phyloP scores from a whole-genome alignment of 2,329 filamentous ascomycete species.

The Sporothrix sp. region DNA sequence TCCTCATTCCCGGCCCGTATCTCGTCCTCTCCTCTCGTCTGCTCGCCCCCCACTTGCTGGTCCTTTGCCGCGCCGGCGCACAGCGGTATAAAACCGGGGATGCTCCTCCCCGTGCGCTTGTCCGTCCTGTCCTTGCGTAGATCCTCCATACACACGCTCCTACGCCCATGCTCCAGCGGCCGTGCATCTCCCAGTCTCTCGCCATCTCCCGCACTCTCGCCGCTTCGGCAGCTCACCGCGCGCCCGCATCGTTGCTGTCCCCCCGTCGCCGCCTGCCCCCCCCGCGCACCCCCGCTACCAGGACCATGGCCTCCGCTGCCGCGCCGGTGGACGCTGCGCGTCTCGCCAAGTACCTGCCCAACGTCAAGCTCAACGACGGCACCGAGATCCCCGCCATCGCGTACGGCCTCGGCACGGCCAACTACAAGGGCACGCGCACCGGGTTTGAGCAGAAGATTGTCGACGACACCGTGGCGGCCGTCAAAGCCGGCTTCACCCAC shows the following conservation, averaged over 20 bases:
- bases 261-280: neutral
- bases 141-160: too few species aligned
- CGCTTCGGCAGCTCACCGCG: too few species aligned
- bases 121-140: too few species aligned
- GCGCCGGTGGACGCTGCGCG: conserved; percentile 1
- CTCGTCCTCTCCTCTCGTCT: neutral
- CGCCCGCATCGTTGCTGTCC: too few species aligned
- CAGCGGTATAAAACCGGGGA: too few species aligned
- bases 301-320: conserved; percentile 8
- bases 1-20: neutral
- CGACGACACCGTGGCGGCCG: conserved; percentile 47
- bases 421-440: conserved; percentile 43
- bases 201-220: too few species aligned
- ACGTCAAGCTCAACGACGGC: conserved; percentile 63
- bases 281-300: neutral
- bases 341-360: conserved; percentile 34
- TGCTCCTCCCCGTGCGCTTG: too few species aligned
- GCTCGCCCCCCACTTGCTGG: too few species aligned
- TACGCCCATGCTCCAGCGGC: too few species aligned
- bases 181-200: too few species aligned
- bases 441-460: conserved; percentile 46
- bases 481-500: conserved; percentile 60
- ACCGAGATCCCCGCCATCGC: conserved; percentile 62
- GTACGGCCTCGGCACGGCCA: conserved; percentile 63
- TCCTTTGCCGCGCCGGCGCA: too few species aligned